Base-by-base conservation (phyloP, 2,329 filamentous ascomycete genomes). In the Fusarium abutilonis region DNA sequence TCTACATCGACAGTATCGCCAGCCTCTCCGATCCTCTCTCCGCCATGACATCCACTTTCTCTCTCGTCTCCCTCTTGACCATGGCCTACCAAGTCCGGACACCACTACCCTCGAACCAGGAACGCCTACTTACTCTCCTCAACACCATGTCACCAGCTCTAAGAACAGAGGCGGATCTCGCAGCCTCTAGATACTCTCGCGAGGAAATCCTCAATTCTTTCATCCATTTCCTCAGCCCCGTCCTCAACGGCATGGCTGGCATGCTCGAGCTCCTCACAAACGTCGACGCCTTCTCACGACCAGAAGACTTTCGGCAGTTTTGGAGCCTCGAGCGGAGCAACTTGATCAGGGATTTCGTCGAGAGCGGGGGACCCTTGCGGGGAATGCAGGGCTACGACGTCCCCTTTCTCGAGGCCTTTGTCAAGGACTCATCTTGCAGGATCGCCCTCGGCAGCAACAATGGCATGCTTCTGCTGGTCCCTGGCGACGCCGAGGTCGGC, bases 181-280 rank as follows among this genome's bases (percentile, higher is more conserved):
- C 31, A 26, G 40, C 45, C 28, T 44, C 47, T 13, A 44, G 46
- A 9, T 70, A 71, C 62, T 61, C 64, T 3, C 65, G 71, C 28
- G 62, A 69, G n/a, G 70, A 74, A 45, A 55, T 72, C 21, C 45
- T 69, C 44, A 66, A 71, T 56, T 76, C 74, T 2, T 76, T 75
- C 47, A 56, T 73, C 28, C 68, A 70, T 28, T 71, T 70, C 47
- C 56, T 70, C 35, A 70, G 67, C 52, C 68, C 74, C 10, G 73
- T 76, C 11, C 74, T 76, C 52, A 74, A 72, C 54, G 74, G 74
- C 34, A 66, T 75, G 62, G 72, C 73, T 4, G 74, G 74, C 14
- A 69, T 76, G 57, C 50, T 66, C 13, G 72, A 75, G 29, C 71
- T 76, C 28, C 66, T 74, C 36, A 53, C 66, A 31, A 72, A 71